Conservation (phyloP, 257 asterid species). For the Solanum piurae region DNA sequence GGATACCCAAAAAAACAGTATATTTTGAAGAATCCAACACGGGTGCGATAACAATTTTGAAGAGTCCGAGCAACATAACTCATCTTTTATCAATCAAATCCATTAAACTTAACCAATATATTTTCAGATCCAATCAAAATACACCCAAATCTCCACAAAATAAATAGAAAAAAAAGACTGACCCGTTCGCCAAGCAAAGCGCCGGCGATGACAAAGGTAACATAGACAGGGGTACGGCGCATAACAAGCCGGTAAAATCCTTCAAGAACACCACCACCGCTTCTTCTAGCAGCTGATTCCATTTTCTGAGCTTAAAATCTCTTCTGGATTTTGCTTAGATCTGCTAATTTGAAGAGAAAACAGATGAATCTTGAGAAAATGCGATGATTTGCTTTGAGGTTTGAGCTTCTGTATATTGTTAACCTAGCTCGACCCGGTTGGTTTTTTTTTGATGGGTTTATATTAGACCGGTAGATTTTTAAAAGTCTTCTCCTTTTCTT, state of each 20-base stretch:
- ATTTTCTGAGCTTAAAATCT: not conserved
- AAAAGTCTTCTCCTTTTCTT: not conserved
- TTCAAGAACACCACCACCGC: slow-evolving; percentile 62
- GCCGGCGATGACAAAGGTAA: slow-evolving; percentile 10
- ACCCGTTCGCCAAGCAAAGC: slow-evolving; percentile 7
- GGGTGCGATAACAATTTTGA: not conserved
- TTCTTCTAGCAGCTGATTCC: slow-evolving; percentile 23
- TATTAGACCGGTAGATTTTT: not conserved
- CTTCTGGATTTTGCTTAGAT: not conserved
- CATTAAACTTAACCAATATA: not conserved
- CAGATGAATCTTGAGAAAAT: not conserved
- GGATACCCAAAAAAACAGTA: not conserved
- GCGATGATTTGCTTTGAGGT: not conserved
- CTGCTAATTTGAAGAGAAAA: not conserved
- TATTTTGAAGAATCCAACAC: not conserved
- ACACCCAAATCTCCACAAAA: not conserved
- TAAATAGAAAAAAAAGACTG: not conserved
- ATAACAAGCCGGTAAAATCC: slow-evolving; percentile 61
- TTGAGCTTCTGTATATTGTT: not conserved
- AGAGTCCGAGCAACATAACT: not conserved
- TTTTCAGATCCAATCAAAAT: not conserved
- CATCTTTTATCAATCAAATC: not conserved
- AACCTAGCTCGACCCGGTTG: not conserved
- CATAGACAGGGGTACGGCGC: slow-evolving; percentile 84
- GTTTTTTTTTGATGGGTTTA: not conserved